Evolutionary conservation across 176 grass and related monocot species (phyloP).

Genomic region (Oryza rufipogon): DNA sequence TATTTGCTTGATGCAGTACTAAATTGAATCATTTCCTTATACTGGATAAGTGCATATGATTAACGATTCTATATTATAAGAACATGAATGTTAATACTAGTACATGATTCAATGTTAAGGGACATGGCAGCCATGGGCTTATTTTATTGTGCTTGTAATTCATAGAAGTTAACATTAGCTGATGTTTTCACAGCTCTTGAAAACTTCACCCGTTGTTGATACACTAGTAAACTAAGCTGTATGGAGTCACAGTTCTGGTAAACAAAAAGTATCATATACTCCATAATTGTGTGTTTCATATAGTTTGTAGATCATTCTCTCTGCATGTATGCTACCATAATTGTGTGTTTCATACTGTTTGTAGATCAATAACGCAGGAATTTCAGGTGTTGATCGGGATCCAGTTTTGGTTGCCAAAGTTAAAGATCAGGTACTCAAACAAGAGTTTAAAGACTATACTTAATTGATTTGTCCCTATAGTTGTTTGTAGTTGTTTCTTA

Average conservation of each 20-base stretch:
- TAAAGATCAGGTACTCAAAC: slow-evolving; percentile 43
- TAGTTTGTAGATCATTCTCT: background rate
- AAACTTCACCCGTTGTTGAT: background rate
- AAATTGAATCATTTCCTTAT: background rate
- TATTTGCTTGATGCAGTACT: background rate
- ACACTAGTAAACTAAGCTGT: background rate
- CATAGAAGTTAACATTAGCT: too few relatives aligned
- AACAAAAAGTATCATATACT: background rate
- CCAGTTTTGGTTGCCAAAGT: slow-evolving; percentile 45
- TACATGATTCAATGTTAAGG: background rate
- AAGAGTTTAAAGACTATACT: background rate
- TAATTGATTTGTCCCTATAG: background rate
- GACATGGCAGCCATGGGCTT: background rate
- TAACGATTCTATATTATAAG: background rate
- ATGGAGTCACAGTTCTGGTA: background rate
- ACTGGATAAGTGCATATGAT: background rate
- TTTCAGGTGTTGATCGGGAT: slow-evolving; percentile 54
- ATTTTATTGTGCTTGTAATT: too few relatives aligned
- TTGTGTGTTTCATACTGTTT: background rate
- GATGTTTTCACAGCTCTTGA: too few relatives aligned
- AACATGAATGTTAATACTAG: too few relatives aligned
- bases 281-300: background rate
- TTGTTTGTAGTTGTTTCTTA: background rate
- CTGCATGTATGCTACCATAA: background rate
- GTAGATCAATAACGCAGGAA: slow-evolving; percentile 70